Conservation (phyloP, 2,329 filamentous ascomycete genomes). For the Coniosporium tulheliwenetii region DNA sequence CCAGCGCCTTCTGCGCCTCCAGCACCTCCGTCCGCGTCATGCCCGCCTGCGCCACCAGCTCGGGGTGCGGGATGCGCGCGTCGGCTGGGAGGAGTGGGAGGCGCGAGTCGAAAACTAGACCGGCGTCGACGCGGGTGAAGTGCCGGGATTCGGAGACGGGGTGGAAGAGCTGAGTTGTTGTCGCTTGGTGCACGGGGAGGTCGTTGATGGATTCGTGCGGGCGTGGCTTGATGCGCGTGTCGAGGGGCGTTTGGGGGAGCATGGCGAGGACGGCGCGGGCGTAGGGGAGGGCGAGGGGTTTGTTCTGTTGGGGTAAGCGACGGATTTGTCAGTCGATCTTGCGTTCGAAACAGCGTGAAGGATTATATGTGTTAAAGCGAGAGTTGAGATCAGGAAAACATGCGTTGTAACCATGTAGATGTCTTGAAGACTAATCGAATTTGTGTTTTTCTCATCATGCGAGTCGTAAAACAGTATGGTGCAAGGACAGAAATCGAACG, state of each 20-base stretch:
- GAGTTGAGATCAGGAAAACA: slow-evolving; percentile 68
- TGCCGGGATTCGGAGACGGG: slow-evolving; percentile 47
- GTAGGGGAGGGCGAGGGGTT: slow-evolving; percentile 63
- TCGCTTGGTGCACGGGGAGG: slow-evolving; percentile 41
- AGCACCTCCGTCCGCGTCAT: slow-evolving; percentile 21
- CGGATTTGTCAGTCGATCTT: too few relatives aligned
- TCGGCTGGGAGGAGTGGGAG: slow-evolving; percentile 40
- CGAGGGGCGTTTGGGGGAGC: slow-evolving; percentile 51
- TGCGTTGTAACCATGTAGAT: slow-evolving; percentile 70
- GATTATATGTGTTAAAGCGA: too few relatives aligned
- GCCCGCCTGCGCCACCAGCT: slow-evolving; percentile 35
- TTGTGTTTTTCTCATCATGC: slow-evolving; percentile 58
- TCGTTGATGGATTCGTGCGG: slow-evolving; percentile 49
- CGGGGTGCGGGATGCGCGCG: slow-evolving; percentile 47
- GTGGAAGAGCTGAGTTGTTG: slow-evolving; percentile 42
- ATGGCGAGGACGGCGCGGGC: slow-evolving; percentile 60
- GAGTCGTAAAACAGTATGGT: slow-evolving; percentile 2
- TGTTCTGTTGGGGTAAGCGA: slow-evolving; percentile 40
- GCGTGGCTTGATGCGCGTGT: slow-evolving; percentile 18
- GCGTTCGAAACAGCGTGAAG: slow-evolving; percentile 1
- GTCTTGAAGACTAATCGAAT: slow-evolving; percentile 99
- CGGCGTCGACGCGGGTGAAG: slow-evolving; percentile 51
- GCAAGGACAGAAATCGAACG: slow-evolving; percentile 1
- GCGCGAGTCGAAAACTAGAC: slow-evolving; percentile 41
- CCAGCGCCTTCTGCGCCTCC: slow-evolving; percentile 17